Percentiles rank a stretch among this genome's conserved stretches.
phyloP scores from a whole-genome alignment of 306 rosid genomes.

The Luffa acutangula region DNA sequence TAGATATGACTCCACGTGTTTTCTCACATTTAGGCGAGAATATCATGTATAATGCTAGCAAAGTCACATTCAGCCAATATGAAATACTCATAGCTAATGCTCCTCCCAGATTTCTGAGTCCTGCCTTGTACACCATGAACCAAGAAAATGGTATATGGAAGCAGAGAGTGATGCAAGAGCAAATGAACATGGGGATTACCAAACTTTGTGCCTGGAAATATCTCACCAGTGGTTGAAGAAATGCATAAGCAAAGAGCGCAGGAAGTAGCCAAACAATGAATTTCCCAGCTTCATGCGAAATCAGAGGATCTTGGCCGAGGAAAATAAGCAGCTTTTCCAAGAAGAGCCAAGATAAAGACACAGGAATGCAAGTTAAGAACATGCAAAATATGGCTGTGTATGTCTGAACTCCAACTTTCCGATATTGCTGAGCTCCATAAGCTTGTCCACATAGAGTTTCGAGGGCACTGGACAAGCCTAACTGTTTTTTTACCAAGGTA shows the following conservation, averaged over 20 bases:
- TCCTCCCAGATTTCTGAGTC: constrained; percentile 34
- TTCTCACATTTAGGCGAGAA: constrained; percentile 39
- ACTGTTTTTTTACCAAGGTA: constrained; percentile 15
- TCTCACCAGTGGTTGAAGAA: constrained; percentile 36
- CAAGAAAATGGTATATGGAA: constrained; percentile 39
- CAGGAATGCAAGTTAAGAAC: constrained; percentile 29
- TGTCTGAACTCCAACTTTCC: constrained; percentile 33
- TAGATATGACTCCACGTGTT: constrained; percentile 38
- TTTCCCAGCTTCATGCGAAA: constrained; percentile 48
- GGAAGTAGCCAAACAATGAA: constrained; percentile 48
- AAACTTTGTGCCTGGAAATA: constrained; percentile 51
- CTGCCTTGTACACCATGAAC: constrained; percentile 38
- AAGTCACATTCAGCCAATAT: constrained; percentile 36
- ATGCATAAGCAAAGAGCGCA: constrained; percentile 39
- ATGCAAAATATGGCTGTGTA: constrained; percentile 51
- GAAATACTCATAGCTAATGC: constrained; percentile 44
- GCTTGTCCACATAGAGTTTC: constrained; percentile 56
- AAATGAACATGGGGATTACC: constrained; percentile 36
- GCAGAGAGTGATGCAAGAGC: constrained; percentile 24
- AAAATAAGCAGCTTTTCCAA: constrained; percentile 35
- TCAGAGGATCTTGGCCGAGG: constrained; percentile 55
- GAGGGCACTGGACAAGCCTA: constrained; percentile 49
- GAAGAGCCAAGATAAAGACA: constrained; percentile 36
- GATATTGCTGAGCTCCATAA: constrained; percentile 46
- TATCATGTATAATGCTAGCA: constrained; percentile 42